These are phyloP conservation scores for Neurospora tetrasperma DNA, from an alignment of 495 filamentous ascomycete species.

Conservation along the genomic window DNA sequence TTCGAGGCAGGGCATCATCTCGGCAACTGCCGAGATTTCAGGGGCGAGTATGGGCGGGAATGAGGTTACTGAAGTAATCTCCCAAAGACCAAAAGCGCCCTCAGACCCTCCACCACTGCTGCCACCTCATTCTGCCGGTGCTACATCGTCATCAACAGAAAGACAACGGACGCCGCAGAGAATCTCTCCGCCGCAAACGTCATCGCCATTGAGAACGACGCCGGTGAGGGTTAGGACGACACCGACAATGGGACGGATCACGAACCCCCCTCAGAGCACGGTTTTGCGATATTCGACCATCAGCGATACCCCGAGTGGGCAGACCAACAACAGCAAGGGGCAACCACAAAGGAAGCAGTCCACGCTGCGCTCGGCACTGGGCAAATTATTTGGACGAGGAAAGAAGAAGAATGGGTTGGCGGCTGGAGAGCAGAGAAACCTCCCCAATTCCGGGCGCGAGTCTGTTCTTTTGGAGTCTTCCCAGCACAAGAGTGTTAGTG, in stretches of 20 bases:
- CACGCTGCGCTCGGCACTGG: conserved; percentile 36
- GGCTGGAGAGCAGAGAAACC: conserved; percentile 12
- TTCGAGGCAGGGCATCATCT: not conserved
- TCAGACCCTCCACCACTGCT: conserved; percentile 15
- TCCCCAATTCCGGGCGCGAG: conserved; percentile 10
- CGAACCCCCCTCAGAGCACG: conserved; percentile 25
- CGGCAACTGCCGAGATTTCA: not conserved
- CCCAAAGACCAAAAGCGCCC: conserved; percentile 12
- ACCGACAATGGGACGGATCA: conserved; percentile 18
- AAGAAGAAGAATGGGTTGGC: conserved; percentile 28
- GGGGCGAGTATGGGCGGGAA: not conserved
- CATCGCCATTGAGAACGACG: conserved; percentile 8
- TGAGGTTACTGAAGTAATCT: not conserved
- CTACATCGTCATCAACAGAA: conserved; percentile 17
- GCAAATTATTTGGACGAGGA: conserved; percentile 41
- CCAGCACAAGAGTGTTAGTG: conserved; percentile 40
- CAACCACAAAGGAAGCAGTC: conserved; percentile 41
- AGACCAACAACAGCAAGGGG: conserved; percentile 22
- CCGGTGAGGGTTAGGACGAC: conserved; percentile 11
- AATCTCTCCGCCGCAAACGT: conserved; percentile 10
- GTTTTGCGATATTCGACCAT: conserved; percentile 28
- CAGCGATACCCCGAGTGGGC: conserved; percentile 26
- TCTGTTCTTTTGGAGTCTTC: conserved; percentile 10
- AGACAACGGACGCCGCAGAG: conserved; percentile 13
- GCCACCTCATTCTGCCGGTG: conserved; percentile 8